phyloP scores from a whole-genome alignment of 495 filamentous ascomycete species.

The Viridothelium virens region DNA sequence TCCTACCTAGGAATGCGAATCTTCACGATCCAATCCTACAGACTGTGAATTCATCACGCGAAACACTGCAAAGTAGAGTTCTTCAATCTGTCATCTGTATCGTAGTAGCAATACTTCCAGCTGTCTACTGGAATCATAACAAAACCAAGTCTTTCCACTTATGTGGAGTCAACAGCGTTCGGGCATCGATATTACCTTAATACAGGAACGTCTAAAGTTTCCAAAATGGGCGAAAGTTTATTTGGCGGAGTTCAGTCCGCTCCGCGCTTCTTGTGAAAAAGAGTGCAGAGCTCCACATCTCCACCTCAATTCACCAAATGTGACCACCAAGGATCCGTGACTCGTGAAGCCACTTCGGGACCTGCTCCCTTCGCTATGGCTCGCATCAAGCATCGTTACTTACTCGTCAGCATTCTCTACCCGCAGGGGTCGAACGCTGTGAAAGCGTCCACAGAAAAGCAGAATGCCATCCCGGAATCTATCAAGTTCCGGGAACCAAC shows the following conservation, averaged over 20 bases:
- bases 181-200: too few relatives aligned
- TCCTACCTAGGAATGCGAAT: neutral
- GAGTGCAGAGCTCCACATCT: neutral
- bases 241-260: too few relatives aligned
- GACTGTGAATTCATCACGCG: too few relatives aligned
- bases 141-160: too few relatives aligned
- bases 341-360: neutral
- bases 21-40: neutral
- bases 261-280: too few relatives aligned
- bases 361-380: constrained; percentile 55
- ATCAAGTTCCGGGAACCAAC: constrained; percentile 72
- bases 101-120: too few relatives aligned
- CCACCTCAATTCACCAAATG: neutral
- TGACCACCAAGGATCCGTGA: neutral
- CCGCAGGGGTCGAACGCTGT: constrained; percentile 39
- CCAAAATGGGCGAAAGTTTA: too few relatives aligned
- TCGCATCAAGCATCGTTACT: constrained; percentile 88
- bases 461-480: constrained; percentile 43
- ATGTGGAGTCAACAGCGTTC: too few relatives aligned
- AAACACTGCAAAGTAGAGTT: too few relatives aligned
- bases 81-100: too few relatives aligned
- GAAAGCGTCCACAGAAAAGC: constrained; percentile 23
- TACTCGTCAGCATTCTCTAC: constrained; percentile 86
- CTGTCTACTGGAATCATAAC: too few relatives aligned
- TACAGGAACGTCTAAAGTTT: too few relatives aligned